Base-by-base conservation (phyloP, 495 filamentous ascomycete species). In the Penicillium taxi region DNA sequence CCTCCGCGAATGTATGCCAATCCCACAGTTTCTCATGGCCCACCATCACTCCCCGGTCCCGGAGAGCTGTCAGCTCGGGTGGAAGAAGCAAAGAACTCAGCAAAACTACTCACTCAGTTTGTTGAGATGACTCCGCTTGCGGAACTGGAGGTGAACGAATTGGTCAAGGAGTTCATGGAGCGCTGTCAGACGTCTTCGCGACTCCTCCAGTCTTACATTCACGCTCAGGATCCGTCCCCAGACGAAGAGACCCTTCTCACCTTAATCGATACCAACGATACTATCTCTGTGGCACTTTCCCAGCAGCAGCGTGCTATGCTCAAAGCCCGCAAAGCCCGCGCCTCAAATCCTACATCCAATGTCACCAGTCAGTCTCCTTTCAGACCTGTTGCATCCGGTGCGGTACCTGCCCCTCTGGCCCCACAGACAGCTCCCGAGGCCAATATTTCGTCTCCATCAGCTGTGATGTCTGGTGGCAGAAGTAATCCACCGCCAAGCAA, bases 221-320 rank as follows among this genome's bases (percentile, higher is more conserved):
- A 80, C 23, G 72, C 78, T 29, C 78, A 81, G 12, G 73, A 81
- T 47, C 90, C 90, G 0, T 48, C 76, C 1, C 88, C 88, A 3
- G 91, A 99, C 52, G 87, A 90, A 53, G 83, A 94, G 49, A 96
- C 91, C 1, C 77, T 99, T 59, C 75, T 87, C 42, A 89, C 80
- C 13, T 63, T 99, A 30, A 94, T 99, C 54, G 89, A 96, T 59
- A 90, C 87, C 24, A 94, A 93, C 53, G 93, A 96, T 50, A 80
- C 86, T 52, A 67, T 98, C 13, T 78, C 80, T 16, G 73, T 81
- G 12, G 78, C 88, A 0, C 61, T 87, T 6, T 87, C 75, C 36
- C 78, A 84, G 35, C 82, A 96, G 61, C 84, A 88, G 50, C 78
- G 83, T 16, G 81, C 86, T 11, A 64, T 94, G 41, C 71, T 94